A percentile compares a stretch with the other conserved stretches of the same genome.
Conservation (phyloP, 805 yeast genomes). For the Yamadazyma sp. region DNA sequence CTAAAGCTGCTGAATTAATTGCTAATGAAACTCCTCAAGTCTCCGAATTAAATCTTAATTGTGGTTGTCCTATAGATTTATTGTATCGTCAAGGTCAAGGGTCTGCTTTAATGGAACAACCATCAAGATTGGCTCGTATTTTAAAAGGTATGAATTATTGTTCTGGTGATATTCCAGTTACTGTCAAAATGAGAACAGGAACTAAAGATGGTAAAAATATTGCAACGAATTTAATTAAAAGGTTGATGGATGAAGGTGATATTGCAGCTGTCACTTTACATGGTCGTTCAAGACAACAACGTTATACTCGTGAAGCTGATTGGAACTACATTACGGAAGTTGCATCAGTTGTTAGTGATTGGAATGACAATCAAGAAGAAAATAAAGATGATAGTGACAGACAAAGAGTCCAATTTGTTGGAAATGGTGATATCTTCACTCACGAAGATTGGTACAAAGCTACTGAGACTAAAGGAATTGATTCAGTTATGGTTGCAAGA, state of each 20-base stretch:
- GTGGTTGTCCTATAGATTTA: slow-evolving; percentile 97
- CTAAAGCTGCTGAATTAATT: slow-evolving; percentile 85
- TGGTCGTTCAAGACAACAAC: slow-evolving; percentile 94
- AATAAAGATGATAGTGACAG: slow-evolving; percentile 56
- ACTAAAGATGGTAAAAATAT: slow-evolving; percentile 78
- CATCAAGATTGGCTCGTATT: slow-evolving; percentile 73
- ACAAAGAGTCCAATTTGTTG: slow-evolving; percentile 76
- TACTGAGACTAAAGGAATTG: slow-evolving; percentile 64
- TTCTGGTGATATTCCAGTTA: slow-evolving; percentile 87
- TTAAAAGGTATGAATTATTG: slow-evolving; percentile 85
- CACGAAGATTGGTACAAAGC: slow-evolving; percentile 86
- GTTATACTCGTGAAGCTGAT: slow-evolving; percentile 88
- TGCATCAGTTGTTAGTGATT: slow-evolving; percentile 62
- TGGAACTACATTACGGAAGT: slow-evolving; percentile 85
- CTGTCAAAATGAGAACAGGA: slow-evolving; percentile 91
- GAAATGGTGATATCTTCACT: slow-evolving; percentile 91
- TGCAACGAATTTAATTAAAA: slow-evolving; percentile 73
- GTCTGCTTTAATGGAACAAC: slow-evolving; percentile 86
- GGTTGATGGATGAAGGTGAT: slow-evolving; percentile 74
- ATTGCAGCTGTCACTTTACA: slow-evolving; percentile 91
- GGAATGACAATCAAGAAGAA: slow-evolving; percentile 53
- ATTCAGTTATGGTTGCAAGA: slow-evolving; percentile 95
- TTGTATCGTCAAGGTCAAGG: slow-evolving; percentile 96
- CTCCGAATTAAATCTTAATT: slow-evolving; percentile 85
- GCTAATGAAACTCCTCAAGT: slow-evolving; percentile 54